phyloP scores from a whole-genome alignment of 2,329 filamentous ascomycete genomes.

The Alternaria longipes region DNA sequence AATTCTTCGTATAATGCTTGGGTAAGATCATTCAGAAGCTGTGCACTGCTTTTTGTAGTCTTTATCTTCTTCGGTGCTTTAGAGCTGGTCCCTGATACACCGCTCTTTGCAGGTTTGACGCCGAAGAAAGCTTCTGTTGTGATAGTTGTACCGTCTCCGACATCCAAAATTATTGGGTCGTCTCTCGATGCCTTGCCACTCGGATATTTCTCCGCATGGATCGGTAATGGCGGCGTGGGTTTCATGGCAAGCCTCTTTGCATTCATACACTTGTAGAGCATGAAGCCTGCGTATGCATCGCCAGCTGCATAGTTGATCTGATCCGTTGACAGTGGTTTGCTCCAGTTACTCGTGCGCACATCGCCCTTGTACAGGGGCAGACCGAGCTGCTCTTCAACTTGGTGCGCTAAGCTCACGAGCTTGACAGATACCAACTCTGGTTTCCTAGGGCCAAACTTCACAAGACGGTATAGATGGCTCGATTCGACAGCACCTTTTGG shows the following conservation, averaged over 20 bases:
- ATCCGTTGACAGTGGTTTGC: constrained; percentile 64
- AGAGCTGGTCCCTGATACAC: background rate
- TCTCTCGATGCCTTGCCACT: constrained; percentile 17
- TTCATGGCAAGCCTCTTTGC: constrained; percentile 64
- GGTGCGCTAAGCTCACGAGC: constrained; percentile 71
- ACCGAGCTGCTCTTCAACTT: constrained; percentile 75
- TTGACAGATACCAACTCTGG: constrained; percentile 50
- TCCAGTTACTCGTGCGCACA: constrained; percentile 81
- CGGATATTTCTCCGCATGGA: constrained; percentile 42
- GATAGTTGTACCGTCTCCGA: constrained; percentile 27
- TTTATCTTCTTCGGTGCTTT: background rate
- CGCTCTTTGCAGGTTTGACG: constrained; percentile 18
- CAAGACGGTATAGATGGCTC: constrained; percentile 80
- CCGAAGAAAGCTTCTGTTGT: constrained; percentile 37
- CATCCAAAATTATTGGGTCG: constrained; percentile 32
- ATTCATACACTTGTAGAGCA: constrained; percentile 78
- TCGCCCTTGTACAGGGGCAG: constrained; percentile 82
- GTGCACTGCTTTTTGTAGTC: constrained; percentile 1
- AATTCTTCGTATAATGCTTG: constrained; percentile 33
- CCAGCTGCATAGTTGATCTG: constrained; percentile 81
- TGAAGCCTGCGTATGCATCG: constrained; percentile 84
- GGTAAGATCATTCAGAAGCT: constrained; percentile 24
- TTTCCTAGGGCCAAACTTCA: constrained; percentile 70
- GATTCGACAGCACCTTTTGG: constrained; percentile 78
- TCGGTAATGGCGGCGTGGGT: constrained; percentile 34